Conservation (phyloP, 352 stramenopile species). For the Saprolegnia diclina region DNA sequence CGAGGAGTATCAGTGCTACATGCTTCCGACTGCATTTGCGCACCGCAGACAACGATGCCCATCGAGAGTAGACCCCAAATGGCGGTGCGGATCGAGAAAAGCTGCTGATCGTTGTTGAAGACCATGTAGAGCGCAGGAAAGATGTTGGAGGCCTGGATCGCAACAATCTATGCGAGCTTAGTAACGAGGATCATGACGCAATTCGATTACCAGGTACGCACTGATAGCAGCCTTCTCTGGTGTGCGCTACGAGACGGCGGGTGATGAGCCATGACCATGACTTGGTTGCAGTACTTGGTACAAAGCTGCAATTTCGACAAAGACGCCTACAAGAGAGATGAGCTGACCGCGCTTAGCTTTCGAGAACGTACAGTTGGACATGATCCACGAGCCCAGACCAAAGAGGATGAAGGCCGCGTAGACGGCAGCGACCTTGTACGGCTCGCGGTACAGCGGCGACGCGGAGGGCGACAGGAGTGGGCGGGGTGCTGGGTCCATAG, state of each 20-base stretch:
- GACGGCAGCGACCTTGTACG: conserved; percentile 18
- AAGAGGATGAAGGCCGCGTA: conserved; percentile 48
- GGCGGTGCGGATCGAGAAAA: conserved; percentile 36
- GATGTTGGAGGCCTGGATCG: conserved; percentile 60
- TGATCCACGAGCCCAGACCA: conserved; percentile 56
- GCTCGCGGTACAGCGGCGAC: neutral
- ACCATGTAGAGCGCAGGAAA: conserved; percentile 68
- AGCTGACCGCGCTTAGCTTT: neutral
- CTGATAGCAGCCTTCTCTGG: conserved; percentile 63
- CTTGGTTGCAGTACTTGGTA: conserved; percentile 1
- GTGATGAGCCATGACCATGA: neutral
- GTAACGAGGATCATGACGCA: neutral
- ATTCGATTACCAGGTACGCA: conserved; percentile 46
- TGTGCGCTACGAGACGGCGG: conserved; percentile 29
- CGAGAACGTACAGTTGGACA: conserved; percentile 45
- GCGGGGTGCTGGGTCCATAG: neutral
- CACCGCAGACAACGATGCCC: conserved; percentile 35
- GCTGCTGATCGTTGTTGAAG: conserved; percentile 43
- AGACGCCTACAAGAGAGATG: conserved; percentile 16
- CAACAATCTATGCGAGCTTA: conserved; percentile 40
- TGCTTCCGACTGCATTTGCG: neutral
- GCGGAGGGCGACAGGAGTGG: neutral
- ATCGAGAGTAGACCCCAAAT: conserved; percentile 56
- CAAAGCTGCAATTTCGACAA: conserved; percentile 20
- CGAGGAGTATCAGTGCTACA: neutral